These are phyloP conservation scores for Magnolia changhungtana DNA, from an alignment of 164 flowering plant genomes.

Conservation along the genomic window DNA sequence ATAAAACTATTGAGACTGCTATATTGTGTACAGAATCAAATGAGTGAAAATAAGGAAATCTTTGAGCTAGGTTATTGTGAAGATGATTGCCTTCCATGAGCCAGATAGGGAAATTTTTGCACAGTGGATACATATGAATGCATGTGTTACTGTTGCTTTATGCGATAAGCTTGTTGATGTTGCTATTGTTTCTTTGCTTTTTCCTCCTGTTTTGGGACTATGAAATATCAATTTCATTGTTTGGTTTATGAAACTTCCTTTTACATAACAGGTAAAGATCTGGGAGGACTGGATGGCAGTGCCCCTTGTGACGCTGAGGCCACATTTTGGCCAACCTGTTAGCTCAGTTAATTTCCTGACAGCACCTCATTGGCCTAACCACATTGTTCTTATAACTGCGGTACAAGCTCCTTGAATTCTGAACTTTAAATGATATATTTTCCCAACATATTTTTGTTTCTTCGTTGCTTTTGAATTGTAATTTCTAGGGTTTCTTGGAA, in stretches of 20 bases:
- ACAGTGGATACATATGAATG: not conserved
- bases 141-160: not conserved
- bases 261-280: slow-evolving; percentile 69
- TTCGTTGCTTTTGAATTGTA: too few relatives aligned
- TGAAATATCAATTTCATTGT: not conserved
- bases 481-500: too few relatives aligned
- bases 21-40: too few relatives aligned
- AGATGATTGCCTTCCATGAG: not conserved
- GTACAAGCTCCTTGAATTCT: slow-evolving; percentile 28
- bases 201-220: not conserved
- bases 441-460: not conserved
- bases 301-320: slow-evolving; percentile 72
- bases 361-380: slow-evolving; percentile 80
- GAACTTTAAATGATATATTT: not conserved
- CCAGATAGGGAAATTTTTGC: not conserved
- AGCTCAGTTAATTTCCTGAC: slow-evolving; percentile 69
- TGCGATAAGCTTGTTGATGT: too few relatives aligned
- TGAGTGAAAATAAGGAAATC: not conserved
- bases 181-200: not conserved
- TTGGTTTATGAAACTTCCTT: not conserved
- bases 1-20: too few relatives aligned
- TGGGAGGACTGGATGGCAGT: slow-evolving; percentile 84
- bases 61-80: not conserved
- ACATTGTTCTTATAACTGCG: slow-evolving; percentile 79
- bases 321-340: slow-evolving; percentile 89